Percentiles rank a stretch among this genome's conserved stretches.
Evolutionary conservation across 2,329 filamentous ascomycete genomes (phyloP).

Genomic region (Verticillium klebahnii): DNA sequence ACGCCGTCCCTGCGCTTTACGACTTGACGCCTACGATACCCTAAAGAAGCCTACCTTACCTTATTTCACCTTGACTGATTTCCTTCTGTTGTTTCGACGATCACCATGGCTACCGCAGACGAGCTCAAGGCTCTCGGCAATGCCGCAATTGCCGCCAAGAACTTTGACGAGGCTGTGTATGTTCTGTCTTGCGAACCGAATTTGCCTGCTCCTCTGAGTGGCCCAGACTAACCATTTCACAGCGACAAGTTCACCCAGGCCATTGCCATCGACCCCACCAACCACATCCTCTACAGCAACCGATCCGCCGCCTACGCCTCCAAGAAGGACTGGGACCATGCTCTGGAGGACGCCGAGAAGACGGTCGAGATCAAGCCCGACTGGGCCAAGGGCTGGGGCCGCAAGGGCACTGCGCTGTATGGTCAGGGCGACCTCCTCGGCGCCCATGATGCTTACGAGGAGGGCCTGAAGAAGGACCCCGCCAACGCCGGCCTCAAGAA

Average conservation of each 20-base stretch:
- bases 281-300: slow-evolving; percentile 98
- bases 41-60: not conserved
- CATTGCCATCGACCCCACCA: slow-evolving; percentile 79
- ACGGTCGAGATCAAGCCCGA: slow-evolving; percentile 93
- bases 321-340: slow-evolving; percentile 80
- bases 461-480: slow-evolving; percentile 90
- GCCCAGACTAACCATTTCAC: slow-evolving; percentile 14
- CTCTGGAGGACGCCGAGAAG: slow-evolving; percentile 86
- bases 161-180: slow-evolving; percentile 93
- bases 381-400: slow-evolving; percentile 95
- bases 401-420: slow-evolving; percentile 88
- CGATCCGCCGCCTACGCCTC: slow-evolving; percentile 85
- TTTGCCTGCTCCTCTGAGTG: not conserved
- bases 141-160: slow-evolving; percentile 96
- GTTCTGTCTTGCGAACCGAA: slow-evolving; percentile 30
- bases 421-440: slow-evolving; percentile 80
- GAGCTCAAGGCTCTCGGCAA: slow-evolving; percentile 97
- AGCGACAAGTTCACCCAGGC: slow-evolving; percentile 94
- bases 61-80: slow-evolving; percentile 7
- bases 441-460: slow-evolving; percentile 85
- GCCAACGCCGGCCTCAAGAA: slow-evolving; percentile 90
- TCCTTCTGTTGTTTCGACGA: slow-evolving; percentile 1
- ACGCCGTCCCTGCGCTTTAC: not conserved
- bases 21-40: not conserved
- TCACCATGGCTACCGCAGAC: slow-evolving; percentile 55